These are phyloP conservation scores for Candida krabiensis DNA, from an alignment of 805 yeast genomes.

Conservation along the genomic window DNA sequence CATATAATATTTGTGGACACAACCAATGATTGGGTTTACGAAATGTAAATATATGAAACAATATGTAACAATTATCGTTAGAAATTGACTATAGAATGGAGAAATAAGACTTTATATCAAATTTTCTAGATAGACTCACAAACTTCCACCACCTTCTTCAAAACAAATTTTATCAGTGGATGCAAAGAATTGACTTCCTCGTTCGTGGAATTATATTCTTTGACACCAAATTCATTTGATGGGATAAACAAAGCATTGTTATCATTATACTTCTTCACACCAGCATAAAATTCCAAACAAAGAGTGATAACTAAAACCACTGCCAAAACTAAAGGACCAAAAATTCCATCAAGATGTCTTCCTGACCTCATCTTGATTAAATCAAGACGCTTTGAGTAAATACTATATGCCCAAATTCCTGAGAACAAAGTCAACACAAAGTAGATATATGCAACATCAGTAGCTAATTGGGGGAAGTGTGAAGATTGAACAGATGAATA, in stretches of 20 bases:
- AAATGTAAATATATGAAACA: too few species aligned
- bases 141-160: slow-evolving; percentile 26
- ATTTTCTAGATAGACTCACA: slow-evolving; percentile 23
- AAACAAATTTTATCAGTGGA: slow-evolving; percentile 26
- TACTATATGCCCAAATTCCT: slow-evolving; percentile 85
- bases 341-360: slow-evolving; percentile 81
- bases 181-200: slow-evolving; percentile 24
- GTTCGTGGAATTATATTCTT: slow-evolving; percentile 5
- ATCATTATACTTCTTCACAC: slow-evolving; percentile 42
- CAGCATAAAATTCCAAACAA: slow-evolving; percentile 68
- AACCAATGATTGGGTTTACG: not conserved
- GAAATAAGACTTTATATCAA: too few species aligned
- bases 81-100: too few species aligned
- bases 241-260: slow-evolving; percentile 19
- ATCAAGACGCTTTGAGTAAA: slow-evolving; percentile 68
- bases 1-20: too few species aligned
- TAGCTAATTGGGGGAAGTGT: slow-evolving; percentile 62
- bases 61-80: too few species aligned
- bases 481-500: slow-evolving; percentile 74
- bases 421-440: slow-evolving; percentile 80
- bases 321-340: slow-evolving; percentile 85
- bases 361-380: slow-evolving; percentile 82
- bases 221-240: slow-evolving; percentile 3
- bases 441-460: slow-evolving; percentile 71
- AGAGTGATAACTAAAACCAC: slow-evolving; percentile 66